A percentile compares a stretch with the other conserved stretches of the same genome.
These are phyloP conservation scores for Friedmanniomyces simplex DNA, from an alignment of 495 filamentous ascomycete species.

Conservation along the genomic window DNA sequence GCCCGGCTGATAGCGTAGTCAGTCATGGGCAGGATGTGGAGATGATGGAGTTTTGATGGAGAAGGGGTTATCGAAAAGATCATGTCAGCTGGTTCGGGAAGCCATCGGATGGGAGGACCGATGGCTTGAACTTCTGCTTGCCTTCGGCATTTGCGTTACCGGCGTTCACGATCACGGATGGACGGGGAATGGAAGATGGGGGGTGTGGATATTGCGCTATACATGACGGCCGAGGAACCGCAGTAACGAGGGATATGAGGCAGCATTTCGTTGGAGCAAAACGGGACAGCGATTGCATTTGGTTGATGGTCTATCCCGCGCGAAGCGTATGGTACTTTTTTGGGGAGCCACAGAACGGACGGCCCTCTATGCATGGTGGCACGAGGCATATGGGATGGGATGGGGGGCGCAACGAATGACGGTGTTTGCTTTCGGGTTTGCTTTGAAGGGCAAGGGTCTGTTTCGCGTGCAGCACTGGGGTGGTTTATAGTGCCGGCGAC, in stretches of 20 bases:
- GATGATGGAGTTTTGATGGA: constrained; percentile 48
- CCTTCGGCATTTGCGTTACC: neutral
- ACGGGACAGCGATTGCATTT: neutral
- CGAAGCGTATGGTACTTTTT: neutral
- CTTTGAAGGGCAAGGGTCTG: too few species aligned
- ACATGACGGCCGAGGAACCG: neutral
- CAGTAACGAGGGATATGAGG: neutral
- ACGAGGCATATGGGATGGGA: neutral
- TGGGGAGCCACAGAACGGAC: neutral
- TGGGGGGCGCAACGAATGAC: neutral
- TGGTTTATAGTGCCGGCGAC: too few species aligned
- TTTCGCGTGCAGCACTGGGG: too few species aligned
- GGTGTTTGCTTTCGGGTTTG: neutral
- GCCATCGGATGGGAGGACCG: neutral
- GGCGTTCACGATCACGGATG: neutral
- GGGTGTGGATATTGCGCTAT: neutral
- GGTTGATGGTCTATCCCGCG: neutral
- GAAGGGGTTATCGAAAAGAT: too few species aligned
- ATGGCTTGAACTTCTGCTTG: too few species aligned
- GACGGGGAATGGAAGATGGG: neutral
- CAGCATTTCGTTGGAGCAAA: neutral
- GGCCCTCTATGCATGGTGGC: neutral
- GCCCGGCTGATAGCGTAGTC: constrained; percentile 63
- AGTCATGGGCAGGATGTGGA: constrained; percentile 50
- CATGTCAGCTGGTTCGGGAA: too few species aligned